These are phyloP conservation scores for Xylariales sp. DNA, from an alignment of 2,329 filamentous ascomycete species.

Conservation along the genomic window DNA sequence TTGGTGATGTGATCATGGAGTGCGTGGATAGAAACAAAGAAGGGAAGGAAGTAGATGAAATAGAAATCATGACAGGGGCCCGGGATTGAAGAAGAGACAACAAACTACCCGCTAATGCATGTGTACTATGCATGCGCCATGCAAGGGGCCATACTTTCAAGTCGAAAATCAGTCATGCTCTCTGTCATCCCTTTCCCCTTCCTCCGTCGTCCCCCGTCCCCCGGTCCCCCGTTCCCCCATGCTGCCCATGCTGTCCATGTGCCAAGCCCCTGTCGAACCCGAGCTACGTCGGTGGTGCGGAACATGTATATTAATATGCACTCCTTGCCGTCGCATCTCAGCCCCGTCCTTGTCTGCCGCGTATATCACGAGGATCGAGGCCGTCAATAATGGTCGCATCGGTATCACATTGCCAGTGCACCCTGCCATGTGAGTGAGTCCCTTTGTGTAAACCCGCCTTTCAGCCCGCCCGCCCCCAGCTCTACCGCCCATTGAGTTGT, in stretches of 20 bases:
- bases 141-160: constrained; percentile 30
- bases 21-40: constrained; percentile 11
- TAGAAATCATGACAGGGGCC: neutral
- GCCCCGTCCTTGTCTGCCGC: neutral
- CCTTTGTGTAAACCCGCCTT: neutral
- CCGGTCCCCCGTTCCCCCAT: neutral
- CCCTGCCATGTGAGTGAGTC: neutral
- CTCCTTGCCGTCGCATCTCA: neutral
- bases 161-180: constrained; percentile 20
- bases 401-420: neutral
- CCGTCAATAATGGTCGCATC: neutral
- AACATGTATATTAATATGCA: too few species aligned
- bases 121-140: constrained; percentile 30
- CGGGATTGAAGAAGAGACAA: constrained; percentile 20
- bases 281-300: too few species aligned
- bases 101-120: constrained; percentile 34
- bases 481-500: constrained; percentile 54
- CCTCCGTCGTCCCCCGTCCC: too few species aligned
- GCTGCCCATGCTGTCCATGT: too few species aligned
- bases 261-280: neutral
- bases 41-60: constrained; percentile 10
- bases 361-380: neutral
- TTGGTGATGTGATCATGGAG: constrained; percentile 14
- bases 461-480: constrained; percentile 41
- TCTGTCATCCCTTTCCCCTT: neutral